Evolutionary conservation across 345 rosid species (phyloP).

Genomic region (Salix purpurea): DNA sequence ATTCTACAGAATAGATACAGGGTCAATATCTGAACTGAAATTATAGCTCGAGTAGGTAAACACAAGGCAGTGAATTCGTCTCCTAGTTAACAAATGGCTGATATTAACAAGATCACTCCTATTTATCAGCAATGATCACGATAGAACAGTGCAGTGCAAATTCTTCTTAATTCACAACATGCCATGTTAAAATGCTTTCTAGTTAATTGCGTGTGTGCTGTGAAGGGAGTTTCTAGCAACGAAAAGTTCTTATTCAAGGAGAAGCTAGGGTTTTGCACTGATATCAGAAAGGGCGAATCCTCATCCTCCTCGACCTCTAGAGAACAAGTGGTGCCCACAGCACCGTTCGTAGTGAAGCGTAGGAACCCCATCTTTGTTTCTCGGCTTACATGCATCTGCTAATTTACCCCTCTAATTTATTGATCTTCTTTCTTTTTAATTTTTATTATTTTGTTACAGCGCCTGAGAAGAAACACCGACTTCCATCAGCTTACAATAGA

Average conservation of each 20-base stretch:
- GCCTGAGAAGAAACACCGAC: conserved; percentile 98
- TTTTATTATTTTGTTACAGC: conserved; percentile 37
- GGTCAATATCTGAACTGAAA: no score
- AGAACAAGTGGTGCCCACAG: conserved; percentile 74
- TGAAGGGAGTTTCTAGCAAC: neutral
- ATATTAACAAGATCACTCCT: no score
- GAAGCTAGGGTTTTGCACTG: conserved; percentile 59
- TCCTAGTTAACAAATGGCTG: no score
- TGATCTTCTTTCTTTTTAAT: neutral
- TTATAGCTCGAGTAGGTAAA: no score
- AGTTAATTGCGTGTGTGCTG: neutral
- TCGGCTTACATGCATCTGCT: neutral
- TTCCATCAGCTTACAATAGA: conserved; percentile 97
- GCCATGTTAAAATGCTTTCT: neutral
- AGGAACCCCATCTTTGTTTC: neutral
- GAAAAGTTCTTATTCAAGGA: conserved; percentile 24
- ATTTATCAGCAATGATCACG: no score
- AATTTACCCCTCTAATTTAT: neutral
- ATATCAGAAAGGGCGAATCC: conserved; percentile 57
- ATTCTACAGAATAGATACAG: no score
- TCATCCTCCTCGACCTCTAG: conserved; percentile 67
- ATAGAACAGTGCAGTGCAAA: no score
- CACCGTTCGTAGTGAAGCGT: conserved; percentile 93
- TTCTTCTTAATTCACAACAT: neutral
- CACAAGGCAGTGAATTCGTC: no score